A percentile compares a stretch with the other conserved stretches of the same genome.
Evolutionary conservation across 2,329 filamentous ascomycete species (phyloP).

Genomic region (Colletotrichum tropicale): DNA sequence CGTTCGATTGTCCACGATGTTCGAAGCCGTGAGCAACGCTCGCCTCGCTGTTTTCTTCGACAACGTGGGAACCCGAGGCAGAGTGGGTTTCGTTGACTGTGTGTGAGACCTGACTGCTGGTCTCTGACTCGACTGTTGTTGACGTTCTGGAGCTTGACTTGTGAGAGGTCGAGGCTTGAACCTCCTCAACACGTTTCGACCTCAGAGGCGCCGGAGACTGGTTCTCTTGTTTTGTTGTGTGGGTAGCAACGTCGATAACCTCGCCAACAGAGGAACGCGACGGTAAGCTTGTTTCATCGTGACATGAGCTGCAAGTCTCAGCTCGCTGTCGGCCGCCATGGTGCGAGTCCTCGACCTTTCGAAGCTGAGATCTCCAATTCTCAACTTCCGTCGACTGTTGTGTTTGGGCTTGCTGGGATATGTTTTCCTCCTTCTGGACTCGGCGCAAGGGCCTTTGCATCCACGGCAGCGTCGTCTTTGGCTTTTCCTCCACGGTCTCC

Average conservation of each 20-base stretch:
- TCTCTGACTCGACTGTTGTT: not conserved
- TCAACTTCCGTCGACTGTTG: not conserved
- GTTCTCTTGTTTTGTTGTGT: not conserved
- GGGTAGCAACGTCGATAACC: not conserved
- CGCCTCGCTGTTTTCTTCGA: not conserved
- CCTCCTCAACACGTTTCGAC: not conserved
- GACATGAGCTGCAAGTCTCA: not conserved
- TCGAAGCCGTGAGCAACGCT: not conserved
- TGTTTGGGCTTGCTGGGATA: not conserved
- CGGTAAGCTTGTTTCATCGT: not conserved
- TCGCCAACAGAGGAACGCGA: not conserved
- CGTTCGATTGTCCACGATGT: not conserved
- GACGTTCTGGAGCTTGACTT: not conserved
- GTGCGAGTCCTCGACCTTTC: not conserved
- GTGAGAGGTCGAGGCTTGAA: not conserved
- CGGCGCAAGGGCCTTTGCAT: conserved; percentile 4
- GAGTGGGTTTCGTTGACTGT: not conserved
- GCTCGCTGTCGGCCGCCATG: not conserved
- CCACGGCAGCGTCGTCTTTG: conserved; percentile 1
- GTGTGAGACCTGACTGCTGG: not conserved
- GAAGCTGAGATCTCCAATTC: conserved; percentile 7
- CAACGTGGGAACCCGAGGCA: not conserved
- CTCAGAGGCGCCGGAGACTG: not conserved
- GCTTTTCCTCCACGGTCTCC: not conserved
- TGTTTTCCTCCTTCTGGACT: conserved; percentile 15